Evolutionary conservation across 2,329 filamentous ascomycete species (phyloP), one percentile per base, ranked within the genome.

Genomic region (Pseudogymnoascus sp.): DNA sequence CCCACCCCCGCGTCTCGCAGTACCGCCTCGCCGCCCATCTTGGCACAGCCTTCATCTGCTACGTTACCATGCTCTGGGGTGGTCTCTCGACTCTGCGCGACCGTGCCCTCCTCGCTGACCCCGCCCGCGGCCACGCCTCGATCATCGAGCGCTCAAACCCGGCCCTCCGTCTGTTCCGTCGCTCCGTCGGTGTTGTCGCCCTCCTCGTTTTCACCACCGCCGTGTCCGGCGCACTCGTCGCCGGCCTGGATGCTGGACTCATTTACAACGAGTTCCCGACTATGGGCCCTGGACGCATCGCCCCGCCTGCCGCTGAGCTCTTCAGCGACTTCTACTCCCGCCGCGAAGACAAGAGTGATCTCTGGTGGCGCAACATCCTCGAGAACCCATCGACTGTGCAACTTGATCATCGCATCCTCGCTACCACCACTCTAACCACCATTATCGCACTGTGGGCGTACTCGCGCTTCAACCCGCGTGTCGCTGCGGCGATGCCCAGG

Each of bases 181-280:
- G 86, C 69, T 87, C 86, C 19, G 87, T 91, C 21, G 81, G 85
- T 5, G 87, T 81, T 2, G 81, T 97, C 26, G 83, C 88, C 7
- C 79, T 81, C 3, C 83, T 99, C 26, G 86, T 96, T 69, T 97
- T 96, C 77, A 81, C 83, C 35, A 99, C 95, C 3, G 92, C 90
- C 72, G 90, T 99, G 84, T 97, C 95, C 3, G 95, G 93, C 62
- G 93, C 88, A 4, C 83, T 99, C 2, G 95, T 99, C 33, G 95
- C 95, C 6, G 95, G 95, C 33, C 86, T 99, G 13, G 95, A 99
- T 73, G 95, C 95, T 7, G 95, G 95, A 7, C 82, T 99, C 63
- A 97, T 99, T 76, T 99, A 99, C 81, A 99, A 99, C 75, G 92
- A 99, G 76, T 97, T 99, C 75, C 95, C 95, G 6, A 90, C 84